Conservation (phyloP, 352 stramenopile genomes). For the Pythium utonaiense region DNA sequence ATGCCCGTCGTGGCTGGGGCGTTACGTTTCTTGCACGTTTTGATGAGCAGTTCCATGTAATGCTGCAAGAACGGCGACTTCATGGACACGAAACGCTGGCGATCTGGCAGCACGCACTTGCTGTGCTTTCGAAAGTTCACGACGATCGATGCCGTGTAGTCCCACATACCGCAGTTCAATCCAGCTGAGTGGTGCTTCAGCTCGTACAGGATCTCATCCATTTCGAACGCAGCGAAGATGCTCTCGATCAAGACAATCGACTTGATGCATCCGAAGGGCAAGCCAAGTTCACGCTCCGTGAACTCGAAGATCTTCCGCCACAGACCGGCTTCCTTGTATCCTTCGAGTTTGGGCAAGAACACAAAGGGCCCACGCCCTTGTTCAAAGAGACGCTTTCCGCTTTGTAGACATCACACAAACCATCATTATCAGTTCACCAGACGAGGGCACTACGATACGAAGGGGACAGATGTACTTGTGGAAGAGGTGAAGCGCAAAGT, state of each 20-base stretch:
- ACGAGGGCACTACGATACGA: background rate
- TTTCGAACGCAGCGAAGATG: constrained; percentile 95
- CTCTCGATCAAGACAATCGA: constrained; percentile 95
- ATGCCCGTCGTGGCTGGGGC: constrained; percentile 96
- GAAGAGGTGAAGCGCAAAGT: constrained; percentile 95
- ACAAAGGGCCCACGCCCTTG: constrained; percentile 88
- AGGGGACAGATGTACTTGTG: constrained; percentile 75
- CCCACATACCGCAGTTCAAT: constrained; percentile 97
- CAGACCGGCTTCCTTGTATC: constrained; percentile 90
- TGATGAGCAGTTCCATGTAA: constrained; percentile 93
- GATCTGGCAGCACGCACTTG: constrained; percentile 90
- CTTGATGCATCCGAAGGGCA: constrained; percentile 82
- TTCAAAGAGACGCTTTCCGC: constrained; percentile 68
- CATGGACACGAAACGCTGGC: constrained; percentile 77
- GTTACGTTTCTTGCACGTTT: constrained; percentile 90
- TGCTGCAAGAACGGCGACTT: constrained; percentile 56
- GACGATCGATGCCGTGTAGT: constrained; percentile 96
- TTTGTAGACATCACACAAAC: constrained; percentile 10
- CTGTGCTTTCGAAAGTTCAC: constrained; percentile 87
- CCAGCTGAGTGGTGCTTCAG: constrained; percentile 92
- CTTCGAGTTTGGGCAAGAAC: constrained; percentile 94
- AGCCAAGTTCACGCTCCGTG: constrained; percentile 81
- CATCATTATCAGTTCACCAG: constrained; percentile 3
- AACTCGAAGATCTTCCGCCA: constrained; percentile 95
- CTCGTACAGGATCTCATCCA: constrained; percentile 96